Conservation (phyloP, 75 land plant genomes). For the Picea glauca region DNA sequence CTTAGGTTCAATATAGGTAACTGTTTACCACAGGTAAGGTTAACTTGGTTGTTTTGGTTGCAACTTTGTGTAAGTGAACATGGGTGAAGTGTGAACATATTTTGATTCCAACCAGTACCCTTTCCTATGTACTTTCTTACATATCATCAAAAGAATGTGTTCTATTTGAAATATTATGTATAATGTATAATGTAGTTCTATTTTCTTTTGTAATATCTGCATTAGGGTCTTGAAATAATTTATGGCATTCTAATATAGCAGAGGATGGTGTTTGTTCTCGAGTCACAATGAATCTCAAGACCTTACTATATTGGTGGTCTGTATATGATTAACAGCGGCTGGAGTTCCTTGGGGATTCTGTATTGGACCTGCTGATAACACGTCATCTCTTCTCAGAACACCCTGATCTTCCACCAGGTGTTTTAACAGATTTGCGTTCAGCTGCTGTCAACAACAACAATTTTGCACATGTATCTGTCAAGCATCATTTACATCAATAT, state of each 20-base stretch:
- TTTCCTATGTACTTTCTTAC: neutral
- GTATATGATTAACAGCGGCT: conserved; percentile 28
- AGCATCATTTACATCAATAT: conserved; percentile 33
- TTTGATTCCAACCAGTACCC: neutral
- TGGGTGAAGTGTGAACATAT: neutral
- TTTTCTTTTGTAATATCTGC: neutral
- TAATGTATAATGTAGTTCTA: neutral
- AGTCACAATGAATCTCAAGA: neutral
- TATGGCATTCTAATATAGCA: neutral
- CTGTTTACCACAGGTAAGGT: neutral
- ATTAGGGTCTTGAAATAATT: neutral
- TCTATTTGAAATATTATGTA: neutral
- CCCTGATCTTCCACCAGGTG: conserved; percentile 37
- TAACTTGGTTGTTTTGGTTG: neutral
- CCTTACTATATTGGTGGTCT: no score
- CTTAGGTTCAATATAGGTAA: neutral
- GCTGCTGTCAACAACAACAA: conserved; percentile 50
- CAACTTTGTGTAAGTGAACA: neutral
- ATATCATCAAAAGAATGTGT: neutral
- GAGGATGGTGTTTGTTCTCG: neutral
- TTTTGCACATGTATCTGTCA: conserved; percentile 46
- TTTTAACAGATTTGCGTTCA: conserved; percentile 40
- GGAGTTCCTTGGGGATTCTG: conserved; percentile 54
- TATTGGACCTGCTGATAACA: conserved; percentile 46
- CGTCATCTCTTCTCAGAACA: conserved; percentile 29